Evolutionary conservation across 2,329 filamentous ascomycete genomes (phyloP).

Genomic region (Fusarium caatingaense): DNA sequence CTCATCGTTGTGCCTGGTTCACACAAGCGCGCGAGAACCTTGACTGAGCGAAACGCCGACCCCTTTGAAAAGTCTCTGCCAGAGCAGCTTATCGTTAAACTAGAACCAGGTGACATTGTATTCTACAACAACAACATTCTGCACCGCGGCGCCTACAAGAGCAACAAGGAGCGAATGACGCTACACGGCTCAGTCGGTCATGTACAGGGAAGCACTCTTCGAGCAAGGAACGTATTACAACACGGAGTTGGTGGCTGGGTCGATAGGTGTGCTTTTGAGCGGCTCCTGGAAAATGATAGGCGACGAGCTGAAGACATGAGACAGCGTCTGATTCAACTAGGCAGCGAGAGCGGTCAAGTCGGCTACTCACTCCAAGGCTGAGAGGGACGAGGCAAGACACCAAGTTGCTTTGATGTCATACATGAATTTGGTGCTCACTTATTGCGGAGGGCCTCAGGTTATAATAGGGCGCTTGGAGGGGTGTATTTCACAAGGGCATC

Average conservation of each 20-base stretch:
- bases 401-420: constrained; percentile 25
- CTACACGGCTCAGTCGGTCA: constrained; percentile 79
- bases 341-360: constrained; percentile 68
- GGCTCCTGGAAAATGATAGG: constrained; percentile 56
- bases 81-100: constrained; percentile 71
- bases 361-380: constrained; percentile 71
- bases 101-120: constrained; percentile 80
- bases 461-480: neutral
- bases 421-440: neutral
- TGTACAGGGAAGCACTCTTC: constrained; percentile 61
- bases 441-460: constrained; percentile 1
- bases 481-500: neutral
- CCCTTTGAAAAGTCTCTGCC: constrained; percentile 72
- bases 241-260: constrained; percentile 79
- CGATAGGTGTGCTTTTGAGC: constrained; percentile 65
- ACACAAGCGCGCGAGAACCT: constrained; percentile 77
- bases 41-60: constrained; percentile 73
- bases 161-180: constrained; percentile 71
- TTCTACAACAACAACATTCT: constrained; percentile 95
- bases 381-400: constrained; percentile 8
- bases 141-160: constrained; percentile 75
- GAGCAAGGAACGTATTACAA: constrained; percentile 80
- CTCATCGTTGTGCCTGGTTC: constrained; percentile 82
- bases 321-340: constrained; percentile 70
- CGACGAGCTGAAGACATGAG: constrained; percentile 72